Evolutionary conservation across 2,329 filamentous ascomycete species (phyloP).

Genomic region (Daldinia eschscholtzii): DNA sequence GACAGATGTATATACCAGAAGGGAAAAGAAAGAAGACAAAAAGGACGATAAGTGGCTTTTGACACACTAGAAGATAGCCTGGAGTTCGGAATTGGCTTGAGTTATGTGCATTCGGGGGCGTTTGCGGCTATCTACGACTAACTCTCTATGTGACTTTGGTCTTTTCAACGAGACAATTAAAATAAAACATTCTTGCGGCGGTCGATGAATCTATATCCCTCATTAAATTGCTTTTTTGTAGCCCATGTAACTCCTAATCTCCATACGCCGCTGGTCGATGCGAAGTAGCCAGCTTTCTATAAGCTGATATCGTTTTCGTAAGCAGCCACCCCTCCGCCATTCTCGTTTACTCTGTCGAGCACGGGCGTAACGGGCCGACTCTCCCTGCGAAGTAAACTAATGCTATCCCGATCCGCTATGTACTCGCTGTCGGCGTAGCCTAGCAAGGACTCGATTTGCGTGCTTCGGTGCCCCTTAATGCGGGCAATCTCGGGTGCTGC

Average conservation of each 20-base stretch:
- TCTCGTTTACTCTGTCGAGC: slow-evolving; percentile 41
- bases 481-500: slow-evolving; percentile 83
- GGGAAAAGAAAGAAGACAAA: slow-evolving; percentile 21
- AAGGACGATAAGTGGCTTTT: slow-evolving; percentile 1
- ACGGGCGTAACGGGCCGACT: slow-evolving; percentile 67
- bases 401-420: slow-evolving; percentile 87
- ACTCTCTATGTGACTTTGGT: slow-evolving; percentile 29
- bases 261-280: slow-evolving; percentile 23
- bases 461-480: slow-evolving; percentile 87
- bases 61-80: slow-evolving; percentile 19
- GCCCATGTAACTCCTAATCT: slow-evolving; percentile 14
- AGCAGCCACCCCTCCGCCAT: slow-evolving; percentile 40
- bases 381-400: slow-evolving; percentile 76
- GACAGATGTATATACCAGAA: slow-evolving; percentile 25
- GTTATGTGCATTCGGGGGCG: slow-evolving; percentile 38
- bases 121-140: slow-evolving; percentile 34
- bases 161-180: slow-evolving; percentile 25
- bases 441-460: slow-evolving; percentile 81
- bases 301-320: slow-evolving; percentile 40
- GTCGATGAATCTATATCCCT: slow-evolving; percentile 4
- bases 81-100: slow-evolving; percentile 44
- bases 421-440: slow-evolving; percentile 97
- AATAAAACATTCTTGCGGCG: slow-evolving; percentile 10
- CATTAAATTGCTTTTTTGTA: slow-evolving; percentile 12
- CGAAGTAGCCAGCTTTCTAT: slow-evolving; percentile 13